phyloP scores from a whole-genome alignment of 768 basidiomycete genomes.

The Leccinum disarticulatum region DNA sequence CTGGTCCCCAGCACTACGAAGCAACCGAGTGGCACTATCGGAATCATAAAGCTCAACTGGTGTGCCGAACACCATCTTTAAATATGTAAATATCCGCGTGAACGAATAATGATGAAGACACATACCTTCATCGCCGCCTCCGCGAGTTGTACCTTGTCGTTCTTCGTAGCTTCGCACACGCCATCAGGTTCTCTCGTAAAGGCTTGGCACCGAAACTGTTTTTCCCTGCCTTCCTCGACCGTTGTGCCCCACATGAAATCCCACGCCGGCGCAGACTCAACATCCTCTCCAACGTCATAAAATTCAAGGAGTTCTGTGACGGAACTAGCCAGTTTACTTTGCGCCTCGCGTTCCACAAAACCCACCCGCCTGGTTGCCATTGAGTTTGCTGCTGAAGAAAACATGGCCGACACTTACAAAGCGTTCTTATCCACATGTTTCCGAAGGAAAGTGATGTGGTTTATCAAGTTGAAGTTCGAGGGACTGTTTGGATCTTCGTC shows the following conservation, averaged over 20 bases:
- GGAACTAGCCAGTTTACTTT: slow-evolving; percentile 41
- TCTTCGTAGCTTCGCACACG: slow-evolving; percentile 8
- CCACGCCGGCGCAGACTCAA: slow-evolving; percentile 46
- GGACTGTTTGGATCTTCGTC: slow-evolving; percentile 69
- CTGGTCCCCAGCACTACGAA: slow-evolving; percentile 57
- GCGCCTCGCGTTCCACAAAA: slow-evolving; percentile 46
- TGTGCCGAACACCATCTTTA: slow-evolving; percentile 75
- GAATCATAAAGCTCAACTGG: slow-evolving; percentile 68
- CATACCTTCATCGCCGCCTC: slow-evolving; percentile 72
- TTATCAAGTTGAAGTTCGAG: slow-evolving; percentile 74
- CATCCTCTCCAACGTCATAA: slow-evolving; percentile 54
- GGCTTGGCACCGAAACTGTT: slow-evolving; percentile 56
- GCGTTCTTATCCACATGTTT: slow-evolving; percentile 82
- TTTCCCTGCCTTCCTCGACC: slow-evolving; percentile 77
- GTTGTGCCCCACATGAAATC: slow-evolving; percentile 74
- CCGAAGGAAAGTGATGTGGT: slow-evolving; percentile 81
- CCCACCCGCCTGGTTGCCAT: slow-evolving; percentile 56
- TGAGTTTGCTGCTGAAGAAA: slow-evolving; percentile 12
- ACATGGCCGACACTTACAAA: slow-evolving; percentile 54
- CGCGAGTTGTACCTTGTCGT: slow-evolving; percentile 51
- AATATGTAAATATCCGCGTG: slow-evolving; percentile 2
- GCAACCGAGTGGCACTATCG: slow-evolving; percentile 54
- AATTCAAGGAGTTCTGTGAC: slow-evolving; percentile 43
- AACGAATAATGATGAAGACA: neutral
- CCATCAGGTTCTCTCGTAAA: slow-evolving; percentile 47